Evolutionary conservation across 306 rosid species (phyloP).

Genomic region (Hylodesmum podocarpum): DNA sequence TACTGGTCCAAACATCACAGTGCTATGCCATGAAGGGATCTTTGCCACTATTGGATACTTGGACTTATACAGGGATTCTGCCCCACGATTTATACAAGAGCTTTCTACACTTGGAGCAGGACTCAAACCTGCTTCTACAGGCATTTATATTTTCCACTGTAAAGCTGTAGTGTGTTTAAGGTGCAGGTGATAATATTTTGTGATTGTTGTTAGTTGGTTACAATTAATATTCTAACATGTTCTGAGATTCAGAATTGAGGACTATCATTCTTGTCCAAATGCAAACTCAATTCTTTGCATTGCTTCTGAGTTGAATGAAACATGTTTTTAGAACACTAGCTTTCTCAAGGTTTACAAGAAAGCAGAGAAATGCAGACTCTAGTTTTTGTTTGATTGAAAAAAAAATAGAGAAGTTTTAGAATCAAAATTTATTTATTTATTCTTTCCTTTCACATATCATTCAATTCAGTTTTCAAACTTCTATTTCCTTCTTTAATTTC

Average conservation of each 20-base stretch:
- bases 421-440: too few species aligned
- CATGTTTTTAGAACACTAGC: constrained; percentile 1
- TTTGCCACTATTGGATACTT: constrained; percentile 13
- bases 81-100: neutral
- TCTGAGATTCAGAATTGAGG: constrained; percentile 31
- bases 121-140: constrained; percentile 35
- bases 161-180: constrained; percentile 54
- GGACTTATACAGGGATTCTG: constrained; percentile 1
- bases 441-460: too few species aligned
- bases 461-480: too few species aligned
- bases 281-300: constrained; percentile 25
- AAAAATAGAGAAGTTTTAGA: too few species aligned
- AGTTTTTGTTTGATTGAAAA: too few species aligned
- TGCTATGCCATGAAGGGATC: constrained; percentile 14
- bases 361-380: too few species aligned
- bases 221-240: constrained; percentile 42
- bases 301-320: constrained; percentile 25
- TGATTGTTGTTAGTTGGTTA: constrained; percentile 38
- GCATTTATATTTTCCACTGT: constrained; percentile 51
- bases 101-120: constrained; percentile 29
- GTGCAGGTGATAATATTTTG: constrained; percentile 43
- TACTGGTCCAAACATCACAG: constrained; percentile 21
- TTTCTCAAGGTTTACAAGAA: neutral
- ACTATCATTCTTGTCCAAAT: constrained; percentile 32
- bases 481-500: too few species aligned